Conservation (phyloP, 352 stramenopile genomes). For the Phytophthora pisi region DNA sequence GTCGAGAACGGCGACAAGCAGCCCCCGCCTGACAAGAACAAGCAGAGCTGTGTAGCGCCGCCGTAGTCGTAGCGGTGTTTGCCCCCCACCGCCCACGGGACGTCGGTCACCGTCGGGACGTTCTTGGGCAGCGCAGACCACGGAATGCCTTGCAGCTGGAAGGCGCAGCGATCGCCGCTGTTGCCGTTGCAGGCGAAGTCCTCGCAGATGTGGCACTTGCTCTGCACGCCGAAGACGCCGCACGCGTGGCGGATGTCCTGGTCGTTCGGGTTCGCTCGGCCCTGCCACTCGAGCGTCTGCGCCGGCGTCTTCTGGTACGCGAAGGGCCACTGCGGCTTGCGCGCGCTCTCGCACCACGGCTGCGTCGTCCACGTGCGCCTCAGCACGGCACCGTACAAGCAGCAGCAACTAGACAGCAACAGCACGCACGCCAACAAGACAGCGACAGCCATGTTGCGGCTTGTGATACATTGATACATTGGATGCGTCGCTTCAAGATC, state of each 20-base stretch:
- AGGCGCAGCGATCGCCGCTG: slow-evolving; percentile 64
- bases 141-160: slow-evolving; percentile 93
- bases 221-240: slow-evolving; percentile 84
- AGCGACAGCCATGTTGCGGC: neutral
- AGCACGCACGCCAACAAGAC: slow-evolving; percentile 5
- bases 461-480: slow-evolving; percentile 8
- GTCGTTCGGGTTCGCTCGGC: slow-evolving; percentile 83
- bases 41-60: slow-evolving; percentile 79
- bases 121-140: slow-evolving; percentile 80
- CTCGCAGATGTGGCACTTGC: slow-evolving; percentile 95
- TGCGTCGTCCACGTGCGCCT: slow-evolving; percentile 85
- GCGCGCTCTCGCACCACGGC: slow-evolving; percentile 88
- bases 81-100: slow-evolving; percentile 92
- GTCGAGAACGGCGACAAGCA: slow-evolving; percentile 81
- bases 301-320: slow-evolving; percentile 88
- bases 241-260: slow-evolving; percentile 95
- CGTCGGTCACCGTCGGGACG: slow-evolving; percentile 92
- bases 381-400: slow-evolving; percentile 61
- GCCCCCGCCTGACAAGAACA: slow-evolving; percentile 87
- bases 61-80: slow-evolving; percentile 94
- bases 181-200: slow-evolving; percentile 78
- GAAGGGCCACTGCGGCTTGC: slow-evolving; percentile 92
- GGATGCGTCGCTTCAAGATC: slow-evolving; percentile 32
- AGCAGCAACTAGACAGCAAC: neutral
- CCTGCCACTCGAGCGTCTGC: slow-evolving; percentile 89